Conservation (phyloP, 2,329 filamentous ascomycete species). For the Diaporthe capsici region DNA sequence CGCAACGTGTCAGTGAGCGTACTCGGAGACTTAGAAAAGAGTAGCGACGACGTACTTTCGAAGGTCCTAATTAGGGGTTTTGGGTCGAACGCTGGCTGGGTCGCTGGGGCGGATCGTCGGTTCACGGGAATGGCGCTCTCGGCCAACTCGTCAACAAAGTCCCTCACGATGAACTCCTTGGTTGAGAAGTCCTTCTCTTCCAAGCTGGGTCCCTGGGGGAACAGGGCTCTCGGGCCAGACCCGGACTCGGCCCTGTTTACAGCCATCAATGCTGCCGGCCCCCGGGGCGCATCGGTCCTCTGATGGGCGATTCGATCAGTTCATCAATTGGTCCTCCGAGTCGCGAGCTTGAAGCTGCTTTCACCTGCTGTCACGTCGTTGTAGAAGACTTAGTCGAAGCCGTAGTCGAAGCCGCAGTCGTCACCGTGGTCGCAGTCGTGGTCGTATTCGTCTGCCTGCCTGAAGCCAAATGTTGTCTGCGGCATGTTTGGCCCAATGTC, state of each 20-base stretch:
- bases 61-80: conserved; percentile 98
- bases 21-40: not conserved
- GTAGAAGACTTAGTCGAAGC: not conserved
- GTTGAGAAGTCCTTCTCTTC: conserved; percentile 89
- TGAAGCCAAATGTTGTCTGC: conserved; percentile 13
- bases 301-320: conserved; percentile 31
- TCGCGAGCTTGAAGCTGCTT: not conserved
- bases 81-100: conserved; percentile 81
- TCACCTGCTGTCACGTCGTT: not conserved
- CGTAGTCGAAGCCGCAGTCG: not conserved
- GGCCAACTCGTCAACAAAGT: conserved; percentile 95
- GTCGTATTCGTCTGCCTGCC: conserved; percentile 6
- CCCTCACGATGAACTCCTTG: conserved; percentile 96
- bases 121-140: conserved; percentile 85
- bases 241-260: conserved; percentile 52
- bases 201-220: conserved; percentile 85
- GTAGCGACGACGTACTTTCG: conserved; percentile 69
- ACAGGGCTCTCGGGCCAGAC: conserved; percentile 73
- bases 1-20: conserved; percentile 46
- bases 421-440: not conserved
- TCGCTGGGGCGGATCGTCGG: conserved; percentile 80
- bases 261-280: conserved; percentile 55
- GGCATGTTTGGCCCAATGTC: conserved; percentile 12
- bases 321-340: conserved; percentile 14
- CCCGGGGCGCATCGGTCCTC: conserved; percentile 51